phyloP scores from a whole-genome alignment of 2,329 filamentous ascomycete genomes.

The Xylariaceae sp. region DNA sequence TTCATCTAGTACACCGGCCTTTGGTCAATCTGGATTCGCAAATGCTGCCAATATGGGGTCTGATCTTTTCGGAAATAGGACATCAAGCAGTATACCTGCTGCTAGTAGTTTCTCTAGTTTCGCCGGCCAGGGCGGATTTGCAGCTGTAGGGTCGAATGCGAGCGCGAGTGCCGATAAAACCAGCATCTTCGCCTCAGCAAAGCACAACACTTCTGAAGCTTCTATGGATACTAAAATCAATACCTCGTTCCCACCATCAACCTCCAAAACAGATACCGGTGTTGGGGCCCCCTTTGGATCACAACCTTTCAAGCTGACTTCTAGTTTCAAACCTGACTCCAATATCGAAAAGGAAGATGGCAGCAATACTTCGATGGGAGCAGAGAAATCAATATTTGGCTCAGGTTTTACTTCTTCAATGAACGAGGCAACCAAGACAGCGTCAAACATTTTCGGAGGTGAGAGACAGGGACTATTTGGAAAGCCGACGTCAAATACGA shows the following conservation, averaged over 20 bases:
- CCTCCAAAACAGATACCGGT: constrained; percentile 45
- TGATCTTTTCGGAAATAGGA: constrained; percentile 29
- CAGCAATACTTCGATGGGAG: constrained; percentile 40
- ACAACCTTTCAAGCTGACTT: constrained; percentile 69
- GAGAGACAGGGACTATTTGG: constrained; percentile 30
- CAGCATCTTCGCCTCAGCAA: constrained; percentile 49
- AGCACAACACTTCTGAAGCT: constrained; percentile 40
- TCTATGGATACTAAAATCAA: constrained; percentile 43
- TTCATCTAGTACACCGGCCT: constrained; percentile 49
- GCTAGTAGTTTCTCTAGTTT: constrained; percentile 52
- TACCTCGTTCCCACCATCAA: constrained; percentile 48
- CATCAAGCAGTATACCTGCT: constrained; percentile 18
- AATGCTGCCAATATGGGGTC: constrained; percentile 32
- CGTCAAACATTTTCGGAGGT: constrained; percentile 39
- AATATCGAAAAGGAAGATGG: constrained; percentile 63
- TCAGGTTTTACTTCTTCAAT: constrained; percentile 65
- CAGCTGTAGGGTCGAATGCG: constrained; percentile 49
- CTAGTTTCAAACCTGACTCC: constrained; percentile 70
- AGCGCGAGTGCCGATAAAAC: constrained; percentile 41
- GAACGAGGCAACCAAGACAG: constrained; percentile 50
- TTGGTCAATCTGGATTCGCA: constrained; percentile 61
- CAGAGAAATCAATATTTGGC: constrained; percentile 62
- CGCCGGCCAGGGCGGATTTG: constrained; percentile 61
- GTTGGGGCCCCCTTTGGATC: constrained; percentile 50
- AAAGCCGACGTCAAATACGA: constrained; percentile 26